Conservation (phyloP, 495 filamentous ascomycete species). For the Penicillium macrosclerotiorum region DNA sequence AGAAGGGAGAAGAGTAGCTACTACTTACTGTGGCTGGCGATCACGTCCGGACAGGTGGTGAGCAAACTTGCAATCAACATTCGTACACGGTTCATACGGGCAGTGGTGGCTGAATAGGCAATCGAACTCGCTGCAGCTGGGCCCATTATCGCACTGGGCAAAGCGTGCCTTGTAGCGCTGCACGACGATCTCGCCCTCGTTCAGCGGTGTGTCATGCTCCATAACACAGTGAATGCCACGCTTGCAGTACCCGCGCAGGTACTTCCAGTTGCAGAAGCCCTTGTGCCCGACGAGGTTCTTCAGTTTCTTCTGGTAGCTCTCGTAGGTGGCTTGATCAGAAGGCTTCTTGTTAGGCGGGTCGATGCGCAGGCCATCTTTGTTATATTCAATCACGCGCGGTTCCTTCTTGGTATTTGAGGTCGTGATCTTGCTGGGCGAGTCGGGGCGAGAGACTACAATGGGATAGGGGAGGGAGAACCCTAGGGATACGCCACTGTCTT, state of each 20-base stretch:
- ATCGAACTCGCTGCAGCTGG: conserved; percentile 4
- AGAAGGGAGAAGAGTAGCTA: neutral
- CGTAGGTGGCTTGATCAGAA: conserved; percentile 1
- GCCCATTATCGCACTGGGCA: conserved; percentile 1
- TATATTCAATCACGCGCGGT: too few relatives aligned
- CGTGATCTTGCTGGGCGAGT: too few relatives aligned
- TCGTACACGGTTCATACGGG: neutral
- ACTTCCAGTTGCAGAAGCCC: conserved; percentile 6
- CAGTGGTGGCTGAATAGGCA: conserved; percentile 16
- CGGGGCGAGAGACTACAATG: too few relatives aligned
- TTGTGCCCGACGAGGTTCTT: too few relatives aligned
- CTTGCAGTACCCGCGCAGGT: neutral
- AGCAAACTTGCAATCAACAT: neutral
- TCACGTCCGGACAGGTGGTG: neutral
- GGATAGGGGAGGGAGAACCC: too few relatives aligned
- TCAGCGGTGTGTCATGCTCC: neutral
- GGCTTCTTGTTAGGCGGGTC: neutral
- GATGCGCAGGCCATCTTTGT: neutral
- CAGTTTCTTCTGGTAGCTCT: neutral
- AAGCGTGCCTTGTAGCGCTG: conserved; percentile 3
- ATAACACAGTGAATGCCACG: neutral
- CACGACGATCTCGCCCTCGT: neutral
- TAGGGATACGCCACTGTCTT: too few relatives aligned
- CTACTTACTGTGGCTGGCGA: neutral
- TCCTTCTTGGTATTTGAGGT: too few relatives aligned